phyloP scores from a whole-genome alignment of 306 rosid species.

The Gastrolobium bilobum region DNA sequence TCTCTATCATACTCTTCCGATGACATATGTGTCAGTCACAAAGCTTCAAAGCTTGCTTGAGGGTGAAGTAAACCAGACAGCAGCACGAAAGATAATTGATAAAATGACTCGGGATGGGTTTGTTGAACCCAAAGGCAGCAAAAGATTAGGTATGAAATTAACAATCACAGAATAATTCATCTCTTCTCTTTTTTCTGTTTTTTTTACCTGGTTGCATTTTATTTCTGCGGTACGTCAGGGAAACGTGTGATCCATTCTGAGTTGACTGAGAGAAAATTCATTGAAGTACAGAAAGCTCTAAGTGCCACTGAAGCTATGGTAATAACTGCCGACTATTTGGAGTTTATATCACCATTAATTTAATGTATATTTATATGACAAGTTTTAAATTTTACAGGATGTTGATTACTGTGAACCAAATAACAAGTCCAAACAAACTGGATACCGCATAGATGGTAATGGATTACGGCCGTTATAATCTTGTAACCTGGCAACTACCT shows the following conservation, averaged over 20 bases:
- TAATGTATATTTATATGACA: background rate
- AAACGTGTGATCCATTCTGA: constrained; percentile 88
- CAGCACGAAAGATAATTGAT: constrained; percentile 75
- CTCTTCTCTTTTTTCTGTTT: constrained; percentile 15
- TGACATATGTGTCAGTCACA: constrained; percentile 72
- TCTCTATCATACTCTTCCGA: constrained; percentile 79
- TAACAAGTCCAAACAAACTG: constrained; percentile 54
- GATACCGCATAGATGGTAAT: constrained; percentile 55
- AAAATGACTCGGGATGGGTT: constrained; percentile 86
- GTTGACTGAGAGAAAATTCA: constrained; percentile 68
- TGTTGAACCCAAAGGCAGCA: constrained; percentile 77
- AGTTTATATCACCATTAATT: constrained; percentile 29
- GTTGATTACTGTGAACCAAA: constrained; percentile 60
- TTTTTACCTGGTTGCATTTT: background rate
- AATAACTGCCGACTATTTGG: constrained; percentile 15
- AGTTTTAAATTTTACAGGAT: constrained; percentile 63
- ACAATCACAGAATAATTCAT: background rate
- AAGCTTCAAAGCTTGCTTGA: constrained; percentile 83
- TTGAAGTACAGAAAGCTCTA: constrained; percentile 78
- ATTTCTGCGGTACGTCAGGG: constrained; percentile 58
- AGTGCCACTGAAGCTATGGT: constrained; percentile 70
- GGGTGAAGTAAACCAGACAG: constrained; percentile 73
- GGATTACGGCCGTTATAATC: constrained; percentile 30
- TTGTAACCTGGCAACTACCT: background rate
- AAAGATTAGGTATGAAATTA: constrained; percentile 73